A percentile compares a stretch with the other conserved stretches of the same genome.
Evolutionary conservation across 106 monocot genomes (phyloP).

Genomic region (Chionographis japonica): DNA sequence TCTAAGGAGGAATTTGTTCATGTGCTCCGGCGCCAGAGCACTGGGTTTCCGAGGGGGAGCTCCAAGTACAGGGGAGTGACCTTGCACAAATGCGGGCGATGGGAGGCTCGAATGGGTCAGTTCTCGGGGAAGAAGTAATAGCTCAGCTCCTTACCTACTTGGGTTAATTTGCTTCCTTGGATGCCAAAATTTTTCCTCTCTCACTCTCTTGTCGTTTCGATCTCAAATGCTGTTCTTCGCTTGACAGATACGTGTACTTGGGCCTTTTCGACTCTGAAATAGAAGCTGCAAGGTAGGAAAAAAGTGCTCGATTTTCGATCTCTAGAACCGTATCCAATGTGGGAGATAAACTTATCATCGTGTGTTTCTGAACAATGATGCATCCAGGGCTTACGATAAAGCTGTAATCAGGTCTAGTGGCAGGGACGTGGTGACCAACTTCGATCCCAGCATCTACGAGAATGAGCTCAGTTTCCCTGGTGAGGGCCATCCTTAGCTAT

Average conservation of each 20-base stretch:
- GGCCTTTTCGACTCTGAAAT: slow-evolving; percentile 33
- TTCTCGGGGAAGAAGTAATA: slow-evolving; percentile 42
- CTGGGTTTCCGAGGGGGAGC: slow-evolving; percentile 44
- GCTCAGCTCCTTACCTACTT: too few species aligned
- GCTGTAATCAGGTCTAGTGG: slow-evolving; percentile 77
- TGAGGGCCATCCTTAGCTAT: neutral
- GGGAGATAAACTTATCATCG: too few species aligned
- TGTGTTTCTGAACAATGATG: too few species aligned
- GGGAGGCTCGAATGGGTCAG: slow-evolving; percentile 55
- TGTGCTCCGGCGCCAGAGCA: slow-evolving; percentile 40
- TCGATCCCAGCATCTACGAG: slow-evolving; percentile 50
- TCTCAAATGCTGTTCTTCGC: neutral
- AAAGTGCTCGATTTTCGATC: neutral
- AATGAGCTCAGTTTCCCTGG: slow-evolving; percentile 26
- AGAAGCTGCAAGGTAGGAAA: slow-evolving; percentile 27
- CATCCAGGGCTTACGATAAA: slow-evolving; percentile 69
- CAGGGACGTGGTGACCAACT: slow-evolving; percentile 76
- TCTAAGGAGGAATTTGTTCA: slow-evolving; percentile 54
- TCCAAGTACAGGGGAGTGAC: slow-evolving; percentile 51
- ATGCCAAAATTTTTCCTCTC: too few species aligned
- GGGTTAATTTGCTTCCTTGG: too few species aligned
- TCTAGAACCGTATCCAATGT: too few species aligned
- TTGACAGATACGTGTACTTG: slow-evolving; percentile 26
- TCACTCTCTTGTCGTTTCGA: too few species aligned
- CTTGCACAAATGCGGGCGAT: slow-evolving; percentile 43